Evolutionary conservation across 331 rosid genomes (phyloP), one percentile per base, ranked within the genome.

Genomic region (Pyracantha coccinea): DNA sequence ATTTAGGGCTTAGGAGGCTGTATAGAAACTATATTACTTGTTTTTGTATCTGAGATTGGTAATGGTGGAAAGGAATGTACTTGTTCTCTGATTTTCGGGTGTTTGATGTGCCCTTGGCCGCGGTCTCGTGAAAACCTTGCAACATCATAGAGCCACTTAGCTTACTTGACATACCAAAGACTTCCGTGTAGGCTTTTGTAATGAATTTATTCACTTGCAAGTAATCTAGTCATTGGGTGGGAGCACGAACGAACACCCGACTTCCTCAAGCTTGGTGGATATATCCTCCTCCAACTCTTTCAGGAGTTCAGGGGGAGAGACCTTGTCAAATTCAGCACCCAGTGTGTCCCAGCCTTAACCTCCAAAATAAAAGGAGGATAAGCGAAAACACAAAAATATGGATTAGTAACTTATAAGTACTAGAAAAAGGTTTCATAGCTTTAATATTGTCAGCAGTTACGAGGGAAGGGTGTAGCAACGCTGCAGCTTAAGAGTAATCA

Each of bases 281-380:
- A 70, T 24, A 32, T 25, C 71, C 62, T 61, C 68, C 66, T 62
- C 75, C 16, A 61, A 77, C 71, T 77, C n/a, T 60, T 77, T 70
- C 64, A 77, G 76, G 23, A 77, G 81, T 24, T 44, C 31, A 50
- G 76, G 71, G 17, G 76, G 81, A 50, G 71, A 60, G 13, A 55
- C 32, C 19, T 69, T 47, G 76, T 32, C 81, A 60, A 77, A 31
- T 64, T 69, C 81, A 21, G 76, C 81, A 70, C 70, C 76, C 72
- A 70, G 33, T 31, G 71, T 62, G 25, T 76, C 69, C 16, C 76
- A 77, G 66, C 72, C 71, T 70, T 77, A 9, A 31, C 71, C 32
- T 27, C 76, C 52, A 58, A 35, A 50, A 16, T 19, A 31, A 61
- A 50, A 50, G 54, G 71, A 31, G 68, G 60, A 35, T 16, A 2